These are phyloP conservation scores for Cytospora chrysosperma DNA, from an alignment of 2,329 filamentous ascomycete genomes.

Conservation along the genomic window DNA sequence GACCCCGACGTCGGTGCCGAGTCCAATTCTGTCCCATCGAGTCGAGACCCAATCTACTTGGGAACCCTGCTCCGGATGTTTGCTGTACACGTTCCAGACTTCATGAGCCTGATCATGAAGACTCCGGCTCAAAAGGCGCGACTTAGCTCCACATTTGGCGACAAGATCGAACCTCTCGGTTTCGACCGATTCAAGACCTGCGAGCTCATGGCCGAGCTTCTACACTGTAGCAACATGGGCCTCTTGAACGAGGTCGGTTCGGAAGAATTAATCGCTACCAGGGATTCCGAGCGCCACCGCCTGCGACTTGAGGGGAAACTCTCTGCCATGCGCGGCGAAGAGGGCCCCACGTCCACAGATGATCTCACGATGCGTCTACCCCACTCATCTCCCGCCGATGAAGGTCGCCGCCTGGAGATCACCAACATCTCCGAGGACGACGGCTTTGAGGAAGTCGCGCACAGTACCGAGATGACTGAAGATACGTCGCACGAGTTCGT, in stretches of 20 bases:
- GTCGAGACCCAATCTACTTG: constrained; percentile 91
- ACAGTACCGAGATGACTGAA: constrained; percentile 68
- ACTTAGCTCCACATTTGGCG: constrained; percentile 84
- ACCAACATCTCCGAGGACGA: constrained; percentile 85
- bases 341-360: constrained; percentile 54
- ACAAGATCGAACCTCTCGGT: constrained; percentile 87
- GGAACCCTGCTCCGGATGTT: constrained; percentile 87
- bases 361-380: constrained; percentile 60
- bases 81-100: constrained; percentile 86
- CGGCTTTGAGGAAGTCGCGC: constrained; percentile 86
- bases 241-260: constrained; percentile 88
- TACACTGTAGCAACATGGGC: constrained; percentile 99
- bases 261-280: constrained; percentile 76
- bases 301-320: constrained; percentile 77
- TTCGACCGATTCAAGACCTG: constrained; percentile 99
- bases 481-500: constrained; percentile 69
- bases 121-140: constrained; percentile 70
- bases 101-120: constrained; percentile 87
- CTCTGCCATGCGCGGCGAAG: constrained; percentile 43
- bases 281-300: constrained; percentile 79
- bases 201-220: constrained; percentile 93
- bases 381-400: constrained; percentile 54
- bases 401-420: constrained; percentile 69
- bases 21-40: constrained; percentile 75
- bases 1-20: constrained; percentile 87